Conservation (phyloP, 1,139 yeast species). For the Nakaseomyces bracarensis region DNA sequence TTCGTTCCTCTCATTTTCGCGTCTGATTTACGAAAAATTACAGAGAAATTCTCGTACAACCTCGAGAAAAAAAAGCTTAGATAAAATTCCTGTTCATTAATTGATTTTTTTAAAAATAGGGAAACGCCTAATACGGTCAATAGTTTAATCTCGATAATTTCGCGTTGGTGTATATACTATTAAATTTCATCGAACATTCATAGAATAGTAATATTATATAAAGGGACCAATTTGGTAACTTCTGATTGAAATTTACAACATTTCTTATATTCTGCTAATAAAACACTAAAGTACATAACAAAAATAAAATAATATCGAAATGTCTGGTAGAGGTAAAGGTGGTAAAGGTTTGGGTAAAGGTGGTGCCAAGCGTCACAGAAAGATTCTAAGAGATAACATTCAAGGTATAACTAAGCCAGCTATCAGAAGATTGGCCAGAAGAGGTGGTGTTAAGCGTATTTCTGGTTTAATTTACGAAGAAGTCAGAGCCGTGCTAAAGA, state of each 20-base stretch:
- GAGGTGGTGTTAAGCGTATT: conserved; percentile 99
- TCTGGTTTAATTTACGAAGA: conserved; percentile 96
- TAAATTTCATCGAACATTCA: too few species aligned
- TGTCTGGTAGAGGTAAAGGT: conserved; percentile 99
- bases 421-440: conserved; percentile 97
- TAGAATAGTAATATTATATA: too few species aligned
- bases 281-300: not conserved
- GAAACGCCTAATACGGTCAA: not conserved
- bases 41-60: not conserved
- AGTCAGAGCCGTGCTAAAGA: conserved; percentile 88
- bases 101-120: too few species aligned
- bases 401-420: conserved; percentile 99
- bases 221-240: too few species aligned
- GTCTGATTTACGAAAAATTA: not conserved
- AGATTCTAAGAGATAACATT: conserved; percentile 95
- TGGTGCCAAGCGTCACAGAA: conserved; percentile 99
- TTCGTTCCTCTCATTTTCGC: not conserved
- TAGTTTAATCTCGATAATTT: too few species aligned
- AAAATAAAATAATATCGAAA: conserved; percentile 25
- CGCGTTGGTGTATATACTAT: too few species aligned
- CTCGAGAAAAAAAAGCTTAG: not conserved
- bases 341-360: conserved; percentile 97
- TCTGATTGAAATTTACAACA: too few species aligned
- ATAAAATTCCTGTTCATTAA: not conserved
- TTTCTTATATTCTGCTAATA: too few species aligned